A percentile compares a stretch with the other conserved stretches of the same genome.
phyloP scores from a whole-genome alignment of 2,329 filamentous ascomycete species.

The Fusarium sublunatum region DNA sequence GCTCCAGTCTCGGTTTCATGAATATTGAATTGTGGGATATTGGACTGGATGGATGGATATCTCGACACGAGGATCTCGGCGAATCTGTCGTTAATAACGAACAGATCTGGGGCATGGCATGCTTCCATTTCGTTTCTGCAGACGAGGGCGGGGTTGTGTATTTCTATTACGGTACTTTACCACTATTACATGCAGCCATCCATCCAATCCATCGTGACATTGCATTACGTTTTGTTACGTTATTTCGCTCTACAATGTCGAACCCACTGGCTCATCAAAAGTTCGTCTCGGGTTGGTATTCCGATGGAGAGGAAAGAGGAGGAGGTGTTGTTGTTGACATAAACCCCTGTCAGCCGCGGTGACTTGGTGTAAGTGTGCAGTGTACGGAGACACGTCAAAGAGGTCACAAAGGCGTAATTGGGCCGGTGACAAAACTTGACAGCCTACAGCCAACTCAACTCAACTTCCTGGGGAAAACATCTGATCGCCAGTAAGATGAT shows the following conservation, averaged over 20 bases:
- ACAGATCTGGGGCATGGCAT: conserved; percentile 25
- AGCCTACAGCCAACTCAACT: background rate
- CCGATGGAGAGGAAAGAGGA: conserved; percentile 14
- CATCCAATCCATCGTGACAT: conserved; percentile 29
- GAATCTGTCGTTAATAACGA: conserved; percentile 28
- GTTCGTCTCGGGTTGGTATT: conserved; percentile 15
- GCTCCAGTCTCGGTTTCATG: too few species aligned
- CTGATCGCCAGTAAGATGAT: conserved; percentile 31
- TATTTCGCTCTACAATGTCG: conserved; percentile 24
- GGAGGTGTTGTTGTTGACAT: conserved; percentile 20
- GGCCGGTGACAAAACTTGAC: background rate
- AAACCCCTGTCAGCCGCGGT: conserved; percentile 30
- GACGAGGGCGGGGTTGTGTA: conserved; percentile 36
- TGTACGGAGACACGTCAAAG: conserved; percentile 27
- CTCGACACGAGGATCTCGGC: conserved; percentile 37
- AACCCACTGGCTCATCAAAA: conserved; percentile 17
- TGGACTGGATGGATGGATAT: conserved; percentile 34
- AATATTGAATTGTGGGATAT: too few species aligned
- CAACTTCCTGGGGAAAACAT: conserved; percentile 19
- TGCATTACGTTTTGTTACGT: conserved; percentile 46
- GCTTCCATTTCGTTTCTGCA: conserved; percentile 12
- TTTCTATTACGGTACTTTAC: conserved; percentile 44
- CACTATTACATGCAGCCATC: conserved; percentile 32
- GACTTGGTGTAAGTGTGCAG: conserved; percentile 16
- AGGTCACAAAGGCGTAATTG: conserved; percentile 13